These are phyloP conservation scores for Gossypium lobatum DNA, from an alignment of 441 rosid species.

Conservation along the genomic window DNA sequence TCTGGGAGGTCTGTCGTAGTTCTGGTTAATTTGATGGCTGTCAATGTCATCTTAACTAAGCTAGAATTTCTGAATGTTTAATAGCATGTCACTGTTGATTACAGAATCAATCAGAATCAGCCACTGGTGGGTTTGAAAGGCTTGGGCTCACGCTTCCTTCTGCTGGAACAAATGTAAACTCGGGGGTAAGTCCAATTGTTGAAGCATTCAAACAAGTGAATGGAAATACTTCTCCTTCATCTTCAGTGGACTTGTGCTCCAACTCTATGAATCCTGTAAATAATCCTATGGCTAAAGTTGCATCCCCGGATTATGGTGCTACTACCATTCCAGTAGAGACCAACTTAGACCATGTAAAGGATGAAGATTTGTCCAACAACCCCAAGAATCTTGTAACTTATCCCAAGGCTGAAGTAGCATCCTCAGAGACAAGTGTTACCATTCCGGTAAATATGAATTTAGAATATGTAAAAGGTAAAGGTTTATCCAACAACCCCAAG, in stretches of 20 bases:
- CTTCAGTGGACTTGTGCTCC: slow-evolving; percentile 16
- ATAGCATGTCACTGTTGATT: slow-evolving; percentile 9
- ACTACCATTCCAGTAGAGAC: not conserved
- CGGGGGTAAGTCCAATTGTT: slow-evolving; percentile 14
- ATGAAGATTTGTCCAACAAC: not conserved
- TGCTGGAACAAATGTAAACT: slow-evolving; percentile 12
- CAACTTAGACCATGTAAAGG: not conserved
- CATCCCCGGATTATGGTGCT: not conserved
- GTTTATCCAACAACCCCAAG: not conserved
- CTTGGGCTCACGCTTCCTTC: slow-evolving; percentile 21
- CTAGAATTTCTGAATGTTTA: slow-evolving; percentile 6
- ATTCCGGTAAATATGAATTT: not conserved
- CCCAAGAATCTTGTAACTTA: not conserved
- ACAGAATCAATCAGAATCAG: slow-evolving; percentile 34
- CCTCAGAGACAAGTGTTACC: not conserved
- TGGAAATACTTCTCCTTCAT: slow-evolving; percentile 11
- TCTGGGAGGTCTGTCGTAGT: not conserved
- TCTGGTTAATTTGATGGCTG: not conserved
- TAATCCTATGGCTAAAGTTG: not conserved
- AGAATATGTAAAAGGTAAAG: not conserved
- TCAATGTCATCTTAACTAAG: not conserved
- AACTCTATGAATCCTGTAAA: not conserved
- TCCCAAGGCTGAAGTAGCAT: not conserved
- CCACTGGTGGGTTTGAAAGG: slow-evolving; percentile 17
- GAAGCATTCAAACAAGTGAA: slow-evolving; percentile 20